Evolutionary conservation across 805 yeast genomes (phyloP), one percentile per base, ranked within the genome.

Genomic region (Candida tibetensis): DNA sequence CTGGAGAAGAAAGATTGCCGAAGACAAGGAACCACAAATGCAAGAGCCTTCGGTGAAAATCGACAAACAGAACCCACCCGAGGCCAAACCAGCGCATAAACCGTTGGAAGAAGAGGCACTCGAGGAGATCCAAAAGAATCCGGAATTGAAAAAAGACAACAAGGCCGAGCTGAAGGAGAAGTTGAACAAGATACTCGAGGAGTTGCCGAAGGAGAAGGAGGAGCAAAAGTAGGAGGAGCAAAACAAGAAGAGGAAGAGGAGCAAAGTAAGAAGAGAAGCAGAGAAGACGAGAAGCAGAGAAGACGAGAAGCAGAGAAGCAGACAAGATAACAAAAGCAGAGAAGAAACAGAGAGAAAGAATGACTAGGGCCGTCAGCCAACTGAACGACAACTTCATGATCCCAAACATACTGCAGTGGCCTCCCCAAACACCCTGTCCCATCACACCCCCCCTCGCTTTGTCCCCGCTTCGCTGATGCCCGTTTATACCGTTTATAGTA

Each of bases 1-100:
- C 0, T 82, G 87, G 86, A 50, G 52, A 28, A 71, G 82, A 30
- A 48, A 51, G 29, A 34, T 40, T n/a, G 53, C 45, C 29, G 60
- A 53, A 12, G 34, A 40, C 45, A 26, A 44, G 57, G 40, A 48
- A 32, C 42, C 37, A 9, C 12, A 27, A 34, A 35, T 37, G 18
- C 45, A 38, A 17, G 39, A 40, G 28, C 40, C 45, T 8, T 18
- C 12, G 8, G 39, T 27, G 4, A 46, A 47, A 22, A 40, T 52
- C 14, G 63, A 62, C 47, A 62, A 58, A 38, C 51, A 60, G 32
- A 52, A 60, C 16, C 52, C 54, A 2, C 73, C 74, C 2, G 55
- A 62, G 39, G 73, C 74, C 3, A 68, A 64, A 18, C 72, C 72
- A 2, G 72, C 55, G 10, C 61, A 65, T 32, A 66, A 69, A 46